Base-by-base conservation (phyloP, 805 yeast species). In the Cyberlindnera nakhonratchasimensis region DNA sequence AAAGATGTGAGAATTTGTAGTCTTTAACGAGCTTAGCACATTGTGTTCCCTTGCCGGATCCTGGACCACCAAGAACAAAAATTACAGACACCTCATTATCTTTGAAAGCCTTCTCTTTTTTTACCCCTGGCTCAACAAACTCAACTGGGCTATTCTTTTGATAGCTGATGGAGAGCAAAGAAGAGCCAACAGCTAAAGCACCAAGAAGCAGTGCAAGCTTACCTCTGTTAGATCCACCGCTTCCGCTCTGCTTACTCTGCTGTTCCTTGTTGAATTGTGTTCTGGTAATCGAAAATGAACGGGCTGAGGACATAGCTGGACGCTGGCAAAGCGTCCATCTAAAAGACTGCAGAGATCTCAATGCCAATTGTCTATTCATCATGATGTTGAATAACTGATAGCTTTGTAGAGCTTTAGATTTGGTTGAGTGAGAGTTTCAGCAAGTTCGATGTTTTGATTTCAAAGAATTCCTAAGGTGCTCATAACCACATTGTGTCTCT, bases 41-140 rank as follows among this genome's bases (percentile, higher is more conserved):
- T 66, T 91, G 99, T 1, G 99, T 91, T 43, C 99, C 98, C 62
- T 93, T 93, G 33, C 99, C 98, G 22, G 96, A 86, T 17, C 98
- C 98, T 5, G 98, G 98, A 4, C 98, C 98, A 33, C 99, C 99
- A 24, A 91, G 76, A 16, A 91, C 96, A 63, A 87, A 91, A 21
- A 90, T 74, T 5, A 91, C 95, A 21, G 86, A 79, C 22, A 86
- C 80, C 42, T 86, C 81, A 29, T 79, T 78, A 2, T 74, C 72
- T 9, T 74, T 66, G 59, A 86, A 86, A 0, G 83, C 79, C 14
- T 48, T 39, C 12, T 34, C 37, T 31, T 31, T 38, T 23, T 24
- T 30, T 10, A 30, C 31, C 1, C 30, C 41, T 16, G 55, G 58
- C 46, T 78, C 82, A 32, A 74, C 46, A 5, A 73, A 67, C 42